phyloP scores from a whole-genome alignment of 2,329 filamentous ascomycete genomes.

The Neonectria neomacrospora region DNA sequence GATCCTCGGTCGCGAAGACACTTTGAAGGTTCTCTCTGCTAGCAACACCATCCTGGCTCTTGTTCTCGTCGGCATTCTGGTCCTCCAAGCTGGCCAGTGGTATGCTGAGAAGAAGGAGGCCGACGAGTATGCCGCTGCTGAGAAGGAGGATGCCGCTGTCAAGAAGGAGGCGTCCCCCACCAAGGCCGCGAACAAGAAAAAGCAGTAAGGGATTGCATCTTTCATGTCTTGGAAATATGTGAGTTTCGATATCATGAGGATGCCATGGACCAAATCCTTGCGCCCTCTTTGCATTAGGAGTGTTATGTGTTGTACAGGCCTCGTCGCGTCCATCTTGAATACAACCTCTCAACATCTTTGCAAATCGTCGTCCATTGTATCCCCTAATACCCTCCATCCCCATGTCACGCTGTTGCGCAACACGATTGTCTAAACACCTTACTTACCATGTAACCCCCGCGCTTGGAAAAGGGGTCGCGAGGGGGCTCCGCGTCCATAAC shows the following conservation, averaged over 20 bases:
- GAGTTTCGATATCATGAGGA: conserved; percentile 1
- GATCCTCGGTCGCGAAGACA: conserved; percentile 85
- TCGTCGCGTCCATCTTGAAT: conserved; percentile 13
- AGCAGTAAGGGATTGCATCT: conserved; percentile 43
- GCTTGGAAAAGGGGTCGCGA: background rate
- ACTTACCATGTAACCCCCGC: too few relatives aligned
- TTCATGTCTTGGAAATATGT: background rate
- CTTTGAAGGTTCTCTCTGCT: conserved; percentile 87
- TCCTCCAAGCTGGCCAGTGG: conserved; percentile 97
- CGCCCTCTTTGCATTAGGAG: conserved; percentile 3
- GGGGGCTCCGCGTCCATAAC: background rate
- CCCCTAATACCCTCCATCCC: background rate
- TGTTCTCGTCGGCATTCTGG: conserved; percentile 89
- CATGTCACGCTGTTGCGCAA: background rate
- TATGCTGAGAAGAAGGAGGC: conserved; percentile 95
- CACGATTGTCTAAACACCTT: background rate
- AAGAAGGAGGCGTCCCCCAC: conserved; percentile 42
- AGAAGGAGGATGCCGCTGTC: conserved; percentile 51
- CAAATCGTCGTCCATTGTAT: background rate
- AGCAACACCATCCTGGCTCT: conserved; percentile 97
- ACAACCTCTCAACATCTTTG: conserved; percentile 21
- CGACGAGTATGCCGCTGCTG: conserved; percentile 77
- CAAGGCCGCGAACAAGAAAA: conserved; percentile 50
- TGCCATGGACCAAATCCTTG: background rate
- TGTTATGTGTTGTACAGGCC: conserved; percentile 10